Percentiles rank a stretch among this genome's conserved stretches.
Evolutionary conservation across 441 rosid genomes (phyloP).

Genomic region (Adansonia grandidieri): DNA sequence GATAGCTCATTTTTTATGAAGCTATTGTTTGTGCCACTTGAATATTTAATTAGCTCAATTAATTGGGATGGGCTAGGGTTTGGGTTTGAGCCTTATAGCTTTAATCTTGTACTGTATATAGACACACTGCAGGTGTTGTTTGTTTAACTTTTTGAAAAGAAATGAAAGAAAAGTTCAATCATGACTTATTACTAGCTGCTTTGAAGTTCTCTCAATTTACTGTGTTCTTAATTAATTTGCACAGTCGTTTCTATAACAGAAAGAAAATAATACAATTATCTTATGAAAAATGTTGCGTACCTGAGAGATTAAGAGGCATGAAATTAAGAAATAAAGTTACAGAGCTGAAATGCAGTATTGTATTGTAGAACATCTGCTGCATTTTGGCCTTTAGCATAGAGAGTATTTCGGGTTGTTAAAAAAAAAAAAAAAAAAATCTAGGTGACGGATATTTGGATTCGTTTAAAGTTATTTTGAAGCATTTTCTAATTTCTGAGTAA

Average conservation of each 20-base stretch:
- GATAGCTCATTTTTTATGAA: conserved; percentile 36
- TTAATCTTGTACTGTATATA: background rate
- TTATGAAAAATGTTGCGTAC: background rate
- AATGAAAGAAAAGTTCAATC: background rate
- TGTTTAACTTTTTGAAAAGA: background rate
- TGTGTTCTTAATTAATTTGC: background rate
- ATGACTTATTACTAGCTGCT: background rate
- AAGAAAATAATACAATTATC: background rate
- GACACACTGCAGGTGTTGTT: background rate
- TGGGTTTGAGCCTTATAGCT: background rate
- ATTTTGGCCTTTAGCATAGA: background rate
- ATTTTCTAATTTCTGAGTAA: background rate
- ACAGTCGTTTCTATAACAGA: background rate
- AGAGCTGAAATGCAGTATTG: background rate
- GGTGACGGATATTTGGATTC: background rate
- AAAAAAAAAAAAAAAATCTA: background rate
- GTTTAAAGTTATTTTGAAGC: background rate
- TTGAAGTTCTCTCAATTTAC: background rate
- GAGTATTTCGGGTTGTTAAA: no score
- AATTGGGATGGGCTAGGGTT: background rate
- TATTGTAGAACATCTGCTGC: background rate
- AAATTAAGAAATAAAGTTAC: background rate
- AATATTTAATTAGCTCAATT: background rate
- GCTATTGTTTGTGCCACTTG: conserved; percentile 29
- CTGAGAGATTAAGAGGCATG: background rate